Base-by-base conservation (phyloP, 140 eudicot species). In the Bidens hawaiensis region DNA sequence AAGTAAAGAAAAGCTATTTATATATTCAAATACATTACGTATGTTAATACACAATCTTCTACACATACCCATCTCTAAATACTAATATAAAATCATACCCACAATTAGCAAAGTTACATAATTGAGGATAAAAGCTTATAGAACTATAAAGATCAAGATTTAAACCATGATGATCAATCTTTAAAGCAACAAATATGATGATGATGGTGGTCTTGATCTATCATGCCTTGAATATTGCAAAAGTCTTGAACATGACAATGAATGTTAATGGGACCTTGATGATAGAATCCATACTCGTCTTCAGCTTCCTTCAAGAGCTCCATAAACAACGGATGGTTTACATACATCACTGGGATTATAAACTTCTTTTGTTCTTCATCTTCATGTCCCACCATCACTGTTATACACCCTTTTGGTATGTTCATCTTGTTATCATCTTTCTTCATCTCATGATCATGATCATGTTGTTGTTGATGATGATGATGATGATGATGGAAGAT, bases 261-360 rank as follows among this genome's bases (percentile, higher is more conserved):
- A 9, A 86, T 83, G 25, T 66, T 78, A 46, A 83, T 73, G 41
- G 85, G 81, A 9, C 94, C 94, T 38, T 77, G 82, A 16, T 78
- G 60, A 23, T 82, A 79, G 30, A 85, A 88, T 0, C 85, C 96
- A 65, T 79, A 88, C 76, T 88, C 94, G 51, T 85, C 80, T 74
- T 88, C 96, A 7, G 95, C 85, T 69, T 78, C 86, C 56, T 85
- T 82, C 36, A 88, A 68, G n/a, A 88, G 75, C 60, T 75, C 75
- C 72, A 78, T 51, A 67, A 88, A 88, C 45, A 88, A 73, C 1
- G 96, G 96, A 50, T 88, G 96, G 28, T 88, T 82, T 6, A 88
- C 56, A 58, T 85, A 88, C 58, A 65, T 71, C 53, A 88, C 75
- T 33, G 95, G 96, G 25, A 88, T 80, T 11, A 85, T 26, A n/a